Percentiles rank a stretch among this genome's conserved stretches.
phyloP scores from a whole-genome alignment of 1,284 basidiomycete genomes.

The Phlebopus sp. region DNA sequence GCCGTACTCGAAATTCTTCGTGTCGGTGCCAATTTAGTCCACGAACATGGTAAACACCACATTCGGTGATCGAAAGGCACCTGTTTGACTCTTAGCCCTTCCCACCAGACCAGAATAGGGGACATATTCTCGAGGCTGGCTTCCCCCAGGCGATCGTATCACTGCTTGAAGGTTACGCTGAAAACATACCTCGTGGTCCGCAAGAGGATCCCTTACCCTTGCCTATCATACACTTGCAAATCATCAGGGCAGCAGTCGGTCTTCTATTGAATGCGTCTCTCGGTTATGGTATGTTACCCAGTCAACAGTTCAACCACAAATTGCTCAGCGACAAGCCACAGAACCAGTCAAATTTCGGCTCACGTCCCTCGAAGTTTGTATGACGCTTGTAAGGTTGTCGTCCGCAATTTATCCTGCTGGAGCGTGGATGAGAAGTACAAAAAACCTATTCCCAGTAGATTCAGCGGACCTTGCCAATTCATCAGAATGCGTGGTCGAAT shows the following conservation, averaged over 20 bases:
- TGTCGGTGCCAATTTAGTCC: constrained; percentile 75
- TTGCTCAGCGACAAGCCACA: constrained; percentile 28
- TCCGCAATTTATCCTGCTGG: constrained; percentile 68
- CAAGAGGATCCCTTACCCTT: constrained; percentile 46
- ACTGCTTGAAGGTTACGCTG: constrained; percentile 67
- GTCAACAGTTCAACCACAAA: not conserved
- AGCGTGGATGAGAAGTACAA: constrained; percentile 46
- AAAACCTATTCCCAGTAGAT: constrained; percentile 26
- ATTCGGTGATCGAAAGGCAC: not conserved
- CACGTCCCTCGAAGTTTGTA: constrained; percentile 61
- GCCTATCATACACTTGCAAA: constrained; percentile 60
- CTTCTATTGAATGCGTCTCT: constrained; percentile 79
- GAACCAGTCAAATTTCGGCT: constrained; percentile 70
- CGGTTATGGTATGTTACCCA: constrained; percentile 58
- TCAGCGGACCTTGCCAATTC: constrained; percentile 16
- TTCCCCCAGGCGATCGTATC: constrained; percentile 65
- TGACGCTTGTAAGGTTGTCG: constrained; percentile 66
- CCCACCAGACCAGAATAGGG: constrained; percentile 61
- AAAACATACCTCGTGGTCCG: constrained; percentile 44
- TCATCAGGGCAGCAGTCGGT: constrained; percentile 77
- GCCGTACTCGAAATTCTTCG: constrained; percentile 67
- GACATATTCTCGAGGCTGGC: constrained; percentile 61
- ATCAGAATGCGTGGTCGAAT: constrained; percentile 41
- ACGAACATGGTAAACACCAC: constrained; percentile 64
- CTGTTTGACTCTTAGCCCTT: constrained; percentile 3